Base-by-base conservation (phyloP, 2,329 filamentous ascomycete genomes). In the Amylocarpus encephaloides region DNA sequence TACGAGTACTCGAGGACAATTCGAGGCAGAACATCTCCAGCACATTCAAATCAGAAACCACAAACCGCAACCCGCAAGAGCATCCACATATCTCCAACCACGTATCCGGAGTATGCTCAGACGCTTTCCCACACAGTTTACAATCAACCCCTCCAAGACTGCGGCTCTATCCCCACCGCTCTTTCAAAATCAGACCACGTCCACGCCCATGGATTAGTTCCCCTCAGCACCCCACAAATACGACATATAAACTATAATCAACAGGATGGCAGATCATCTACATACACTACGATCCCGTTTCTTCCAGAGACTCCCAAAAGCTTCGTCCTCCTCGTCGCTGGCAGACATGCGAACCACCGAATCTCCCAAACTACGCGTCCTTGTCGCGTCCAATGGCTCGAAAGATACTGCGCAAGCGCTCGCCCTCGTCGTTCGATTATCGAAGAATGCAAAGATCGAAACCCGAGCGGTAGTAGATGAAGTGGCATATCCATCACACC, bases 361-460 rank as follows among this genome's bases (percentile, higher is more conserved):
- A 59, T 66, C 53, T 53, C 71, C 67, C 56, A 79, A 78, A 56
- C 69, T 84, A 29, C 78, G 73, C 54, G 75, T 87, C 49, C 76
- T 87, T 32, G 73, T 87, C 33, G 80, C 80, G 51, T 77, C 83
- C 50, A 83, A 84, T 59, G 82, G 84, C 51, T 73, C 77, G 42
- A 75, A 77, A 49, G 82, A 85, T 61, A 77, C 82, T 29, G 79
- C 82, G 40, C 84, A 79, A 68, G 82, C 82, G 46, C 77, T 83
- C 63, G 73, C 80, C 15, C 75, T 87, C 46, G 80, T 83, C 53
- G 76, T 85, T 43, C 79, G 83, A 52, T 74, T 87, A 3, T 83
- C 83, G 48, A 85, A 84, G 62, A 79, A 82, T 51, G 64, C 75
- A 7, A 76, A 80, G 53, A 80, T 84, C 55, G 77, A 80, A 55